Evolutionary conservation across 208 protist genomes (phyloP).

Genomic region (Phytomonas francai): DNA sequence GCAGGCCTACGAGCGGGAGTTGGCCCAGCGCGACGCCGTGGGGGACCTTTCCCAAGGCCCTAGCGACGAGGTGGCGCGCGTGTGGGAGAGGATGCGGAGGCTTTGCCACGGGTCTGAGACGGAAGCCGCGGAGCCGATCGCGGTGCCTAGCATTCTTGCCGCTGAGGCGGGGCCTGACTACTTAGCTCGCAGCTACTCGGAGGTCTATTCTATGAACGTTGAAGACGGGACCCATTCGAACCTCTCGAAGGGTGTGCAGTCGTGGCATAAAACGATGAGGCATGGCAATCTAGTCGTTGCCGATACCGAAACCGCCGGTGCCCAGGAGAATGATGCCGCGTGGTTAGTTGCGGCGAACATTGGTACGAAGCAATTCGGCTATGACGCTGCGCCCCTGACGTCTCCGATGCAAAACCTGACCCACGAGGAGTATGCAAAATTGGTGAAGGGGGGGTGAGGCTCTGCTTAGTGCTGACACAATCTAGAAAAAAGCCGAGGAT

Average conservation of each 20-base stretch:
- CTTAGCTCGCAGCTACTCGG: constrained; percentile 19
- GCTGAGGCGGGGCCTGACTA: constrained; percentile 57
- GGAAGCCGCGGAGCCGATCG: constrained; percentile 26
- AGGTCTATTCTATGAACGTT: not conserved
- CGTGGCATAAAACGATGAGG: constrained; percentile 24
- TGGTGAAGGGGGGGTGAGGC: constrained; percentile 48
- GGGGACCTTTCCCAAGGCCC: constrained; percentile 20
- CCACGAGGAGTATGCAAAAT: constrained; percentile 32
- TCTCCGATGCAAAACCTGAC: constrained; percentile 34
- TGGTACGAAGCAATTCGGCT: constrained; percentile 41
- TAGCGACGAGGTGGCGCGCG: constrained; percentile 29
- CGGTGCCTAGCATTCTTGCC: constrained; percentile 41
- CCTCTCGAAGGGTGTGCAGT: constrained; percentile 18
- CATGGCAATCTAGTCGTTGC: constrained; percentile 9
- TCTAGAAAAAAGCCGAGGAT: constrained; percentile 4
- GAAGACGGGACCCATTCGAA: too few relatives aligned
- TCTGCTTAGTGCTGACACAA: constrained; percentile 40
- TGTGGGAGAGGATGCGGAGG: constrained; percentile 47
- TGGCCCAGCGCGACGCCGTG: constrained; percentile 12
- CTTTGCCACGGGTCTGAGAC: constrained; percentile 22
- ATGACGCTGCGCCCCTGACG: constrained; percentile 31
- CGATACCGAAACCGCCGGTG: constrained; percentile 9
- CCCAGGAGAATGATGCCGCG: constrained; percentile 13
- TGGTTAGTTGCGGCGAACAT: constrained; percentile 32
- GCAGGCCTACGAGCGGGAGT: constrained; percentile 43